Evolutionary conservation across 768 basidiomycete species (phyloP).

Genomic region (Antrodiella citrinella): DNA sequence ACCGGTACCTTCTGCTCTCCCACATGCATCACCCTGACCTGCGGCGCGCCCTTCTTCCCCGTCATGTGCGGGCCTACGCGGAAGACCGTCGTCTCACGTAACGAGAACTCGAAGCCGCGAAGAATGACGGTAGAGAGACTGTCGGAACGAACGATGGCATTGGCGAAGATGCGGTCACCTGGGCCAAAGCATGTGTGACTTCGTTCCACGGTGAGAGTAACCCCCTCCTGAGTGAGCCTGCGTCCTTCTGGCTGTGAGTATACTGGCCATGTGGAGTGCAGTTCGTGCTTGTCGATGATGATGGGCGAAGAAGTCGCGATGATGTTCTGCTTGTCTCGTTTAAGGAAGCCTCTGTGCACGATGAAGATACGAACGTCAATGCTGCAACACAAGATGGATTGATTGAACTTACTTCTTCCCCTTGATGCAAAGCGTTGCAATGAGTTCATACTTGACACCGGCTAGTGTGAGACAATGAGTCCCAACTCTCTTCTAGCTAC

Average conservation of each 20-base stretch:
- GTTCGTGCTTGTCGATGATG: slow-evolving; percentile 87
- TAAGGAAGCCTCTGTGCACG: slow-evolving; percentile 62
- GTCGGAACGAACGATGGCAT: slow-evolving; percentile 68
- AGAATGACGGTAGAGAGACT: slow-evolving; percentile 59
- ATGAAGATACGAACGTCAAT: neutral
- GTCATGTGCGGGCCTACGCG: slow-evolving; percentile 48
- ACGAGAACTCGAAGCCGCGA: slow-evolving; percentile 74
- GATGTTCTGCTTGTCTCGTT: slow-evolving; percentile 66
- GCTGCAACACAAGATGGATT: too few relatives aligned
- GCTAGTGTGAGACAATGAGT: slow-evolving; percentile 31
- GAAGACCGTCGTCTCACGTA: slow-evolving; percentile 73
- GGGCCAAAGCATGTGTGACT: slow-evolving; percentile 78
- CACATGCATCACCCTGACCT: slow-evolving; percentile 44
- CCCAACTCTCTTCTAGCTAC: neutral
- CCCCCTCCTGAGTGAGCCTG: slow-evolving; percentile 54
- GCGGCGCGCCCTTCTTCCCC: slow-evolving; percentile 53
- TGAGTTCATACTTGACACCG: slow-evolving; percentile 84
- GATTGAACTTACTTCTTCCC: slow-evolving; percentile 62
- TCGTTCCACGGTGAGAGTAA: slow-evolving; percentile 71
- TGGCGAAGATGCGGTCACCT: slow-evolving; percentile 69
- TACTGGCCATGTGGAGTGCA: slow-evolving; percentile 90
- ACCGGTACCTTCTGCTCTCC: slow-evolving; percentile 67
- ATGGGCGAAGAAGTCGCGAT: slow-evolving; percentile 62
- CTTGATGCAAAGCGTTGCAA: slow-evolving; percentile 79
- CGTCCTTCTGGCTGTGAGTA: slow-evolving; percentile 74